Evolutionary conservation across 2,329 filamentous ascomycete species (phyloP), one percentile per base, ranked within the genome.

Genomic region (Xenoacremonium recifei): DNA sequence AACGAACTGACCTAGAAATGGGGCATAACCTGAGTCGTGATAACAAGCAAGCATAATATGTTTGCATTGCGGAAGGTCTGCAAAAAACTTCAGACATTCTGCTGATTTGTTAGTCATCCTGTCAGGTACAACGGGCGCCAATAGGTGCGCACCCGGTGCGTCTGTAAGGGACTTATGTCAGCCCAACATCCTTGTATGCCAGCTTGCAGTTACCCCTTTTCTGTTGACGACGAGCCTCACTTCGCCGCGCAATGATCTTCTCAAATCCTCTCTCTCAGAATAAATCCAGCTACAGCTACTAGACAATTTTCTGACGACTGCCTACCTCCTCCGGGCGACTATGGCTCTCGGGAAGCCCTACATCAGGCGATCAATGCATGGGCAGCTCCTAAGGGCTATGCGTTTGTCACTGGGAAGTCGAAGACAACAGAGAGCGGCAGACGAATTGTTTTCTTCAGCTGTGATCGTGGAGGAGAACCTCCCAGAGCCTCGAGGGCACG

Each of bases 391-490:
- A 13, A 39, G 32, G 43, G 49, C 12, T 51, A 51, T 44, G 42
- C 37, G 11, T 51, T 51, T 18, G 45, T 27, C 5, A 51, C 44
- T 7, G 39, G 49, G 3, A 47, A 44, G 29, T 49, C 49, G 21
- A 27, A 15, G 2, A 51, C 41, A 25, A 48, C 29, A 7, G 30
- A 21, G 18, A 51, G 37, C 21, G 47, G 49, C 17, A 17, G 39
- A 15, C 25, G 41, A 6, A 44, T 18, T 21, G 35, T 51, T 10
- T 17, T 42, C 13, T 50, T 32, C 35, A 40, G 37, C 2, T 50
- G 45, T 35, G 37, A 44, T 41, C 40, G 42, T 19, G 39, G 35
- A 21, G 29, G 21, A 23, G 23, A 35, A 32, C 44, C 41, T 16
- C 44, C 47, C 42, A 35, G 49, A 44, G 9, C 39, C 41, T 50